Percentiles rank a stretch among this genome's conserved stretches.
phyloP scores from a whole-genome alignment of 2,329 filamentous ascomycete species.

The Talaromyces sp. region DNA sequence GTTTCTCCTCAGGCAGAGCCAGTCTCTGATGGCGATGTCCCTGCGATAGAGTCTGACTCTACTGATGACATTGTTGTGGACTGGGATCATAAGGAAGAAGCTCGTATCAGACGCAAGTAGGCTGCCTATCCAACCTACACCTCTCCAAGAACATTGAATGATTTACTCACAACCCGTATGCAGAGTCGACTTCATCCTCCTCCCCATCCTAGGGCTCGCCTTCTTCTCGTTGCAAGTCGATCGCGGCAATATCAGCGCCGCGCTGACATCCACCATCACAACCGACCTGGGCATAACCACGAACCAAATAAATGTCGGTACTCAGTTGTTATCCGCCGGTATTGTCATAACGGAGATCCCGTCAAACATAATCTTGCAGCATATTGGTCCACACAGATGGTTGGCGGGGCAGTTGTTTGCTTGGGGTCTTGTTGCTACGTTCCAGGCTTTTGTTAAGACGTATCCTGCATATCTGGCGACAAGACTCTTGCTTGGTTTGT shows the following conservation, averaged over 20 bases:
- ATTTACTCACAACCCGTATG: neutral
- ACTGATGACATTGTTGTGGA: slow-evolving; percentile 27
- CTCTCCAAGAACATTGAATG: neutral
- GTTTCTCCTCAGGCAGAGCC: slow-evolving; percentile 3
- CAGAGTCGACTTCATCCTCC: slow-evolving; percentile 33
- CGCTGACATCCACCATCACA: slow-evolving; percentile 54
- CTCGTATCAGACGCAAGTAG: slow-evolving; percentile 28
- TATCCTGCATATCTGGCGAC: slow-evolving; percentile 52
- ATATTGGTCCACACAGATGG: slow-evolving; percentile 55
- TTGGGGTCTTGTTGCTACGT: slow-evolving; percentile 55
- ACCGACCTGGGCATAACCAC: slow-evolving; percentile 52
- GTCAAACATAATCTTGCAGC: slow-evolving; percentile 54
- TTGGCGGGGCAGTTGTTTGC: slow-evolving; percentile 55
- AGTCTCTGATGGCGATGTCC: slow-evolving; percentile 17
- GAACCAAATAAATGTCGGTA: slow-evolving; percentile 56
- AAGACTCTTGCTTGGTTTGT: slow-evolving; percentile 54
- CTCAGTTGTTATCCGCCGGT: slow-evolving; percentile 52
- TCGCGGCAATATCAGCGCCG: slow-evolving; percentile 49
- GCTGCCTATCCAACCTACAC: slow-evolving; percentile 2
- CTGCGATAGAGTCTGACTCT: slow-evolving; percentile 20
- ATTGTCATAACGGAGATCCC: slow-evolving; percentile 53
- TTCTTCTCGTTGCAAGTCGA: slow-evolving; percentile 32
- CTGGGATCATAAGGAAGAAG: slow-evolving; percentile 30
- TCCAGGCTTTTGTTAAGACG: slow-evolving; percentile 54
- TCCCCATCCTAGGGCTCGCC: slow-evolving; percentile 33